Evolutionary conservation across 202 grass and related monocot species (phyloP), one percentile per base, ranked within the genome.

Genomic region (Bolboschoenoplectus hybrid): DNA sequence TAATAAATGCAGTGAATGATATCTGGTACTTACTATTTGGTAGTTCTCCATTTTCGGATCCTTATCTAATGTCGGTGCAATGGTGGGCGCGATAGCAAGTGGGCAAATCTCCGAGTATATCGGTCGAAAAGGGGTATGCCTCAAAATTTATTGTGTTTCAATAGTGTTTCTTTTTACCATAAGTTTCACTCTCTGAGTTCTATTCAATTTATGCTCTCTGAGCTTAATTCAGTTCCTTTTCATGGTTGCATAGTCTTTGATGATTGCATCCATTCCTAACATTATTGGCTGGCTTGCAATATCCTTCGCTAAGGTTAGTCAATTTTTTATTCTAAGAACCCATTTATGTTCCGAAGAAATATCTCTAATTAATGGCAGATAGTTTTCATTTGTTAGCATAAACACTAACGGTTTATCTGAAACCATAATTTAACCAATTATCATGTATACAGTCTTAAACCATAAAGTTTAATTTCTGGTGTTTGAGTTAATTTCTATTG

Each of bases 21-120:
- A 69, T 1, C 19, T 74, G 70, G 69, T 74, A 47, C 70, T 51
- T 4, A 1, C 55, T 63, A 44, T 43, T 49, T 50, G 2, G 16
- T 55, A 98, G 96, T 98, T 98, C 88, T 98, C 96, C 10, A 81
- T 90, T 75, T 98, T 98, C 39, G 96, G 96, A 3, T 98, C 96
- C 9, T 83, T 98, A 10, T 92, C 97, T 76, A 98, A 98, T 70
- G 97, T 96, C 26, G 97, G 93, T 56, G 97, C 90, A 6, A 98
- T 98, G 97, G 93, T 99, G 20, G 93, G 97, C 0, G 93, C 97
- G 34, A 99, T 99, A 13, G 88, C 97, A 40, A 99, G 93, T 35
- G 97, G 97, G 0, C 97, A 99, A 83, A 96, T 99, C 74, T 90
- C 97, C 0, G 92, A 99, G 62, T 91, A 96, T 87, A 81, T 99